Percentiles rank a stretch among this genome's conserved stretches.
Conservation (phyloP, 768 basidiomycete genomes). For the Hypholoma sublateritium region DNA sequence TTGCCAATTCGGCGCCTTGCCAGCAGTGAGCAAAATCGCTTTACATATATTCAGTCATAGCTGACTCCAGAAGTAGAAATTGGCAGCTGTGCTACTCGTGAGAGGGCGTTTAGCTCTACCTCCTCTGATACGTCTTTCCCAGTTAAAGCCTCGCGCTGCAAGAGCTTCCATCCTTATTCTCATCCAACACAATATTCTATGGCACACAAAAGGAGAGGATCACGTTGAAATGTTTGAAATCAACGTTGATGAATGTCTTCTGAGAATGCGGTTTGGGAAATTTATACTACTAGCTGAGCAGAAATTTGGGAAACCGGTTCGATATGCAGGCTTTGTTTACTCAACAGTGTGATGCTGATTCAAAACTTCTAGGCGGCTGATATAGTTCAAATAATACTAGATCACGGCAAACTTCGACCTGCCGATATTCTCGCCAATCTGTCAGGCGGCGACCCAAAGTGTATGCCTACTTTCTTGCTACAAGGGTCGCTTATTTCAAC, state of each 20-base stretch:
- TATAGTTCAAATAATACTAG: slow-evolving; percentile 73
- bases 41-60: background rate
- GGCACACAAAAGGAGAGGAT: slow-evolving; percentile 76
- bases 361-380: slow-evolving; percentile 58
- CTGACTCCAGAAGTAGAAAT: slow-evolving; percentile 45
- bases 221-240: slow-evolving; percentile 79
- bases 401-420: slow-evolving; percentile 83
- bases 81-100: slow-evolving; percentile 72
- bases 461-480: slow-evolving; percentile 33
- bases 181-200: slow-evolving; percentile 89
- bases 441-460: slow-evolving; percentile 54
- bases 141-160: slow-evolving; percentile 63
- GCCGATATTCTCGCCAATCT: slow-evolving; percentile 64
- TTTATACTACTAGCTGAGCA: slow-evolving; percentile 76
- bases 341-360: slow-evolving; percentile 2
- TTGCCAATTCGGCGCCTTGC: slow-evolving; percentile 64
- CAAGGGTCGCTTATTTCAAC: background rate
- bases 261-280: slow-evolving; percentile 79
- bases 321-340: slow-evolving; percentile 22
- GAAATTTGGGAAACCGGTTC: slow-evolving; percentile 68
- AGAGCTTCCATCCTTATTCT: slow-evolving; percentile 75
- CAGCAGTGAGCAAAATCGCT: slow-evolving; percentile 48
- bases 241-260: slow-evolving; percentile 80
- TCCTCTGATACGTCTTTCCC: slow-evolving; percentile 69
- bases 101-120: slow-evolving; percentile 77